Evolutionary conservation across 139 green algal species (phyloP), one percentile per base, ranked within the genome.

Genomic region (Desmodesmus armatus): DNA sequence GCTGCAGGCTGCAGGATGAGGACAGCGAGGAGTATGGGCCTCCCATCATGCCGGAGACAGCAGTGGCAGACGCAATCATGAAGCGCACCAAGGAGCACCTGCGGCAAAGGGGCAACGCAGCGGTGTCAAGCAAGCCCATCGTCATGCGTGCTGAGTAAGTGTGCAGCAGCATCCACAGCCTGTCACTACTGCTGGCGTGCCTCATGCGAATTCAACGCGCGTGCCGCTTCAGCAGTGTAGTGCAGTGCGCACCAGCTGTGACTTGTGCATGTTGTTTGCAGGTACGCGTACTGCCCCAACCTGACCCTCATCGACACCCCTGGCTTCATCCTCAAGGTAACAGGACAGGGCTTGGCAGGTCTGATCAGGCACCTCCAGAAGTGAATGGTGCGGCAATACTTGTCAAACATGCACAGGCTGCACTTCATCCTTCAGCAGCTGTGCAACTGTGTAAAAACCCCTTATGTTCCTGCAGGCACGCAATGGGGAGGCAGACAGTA

Each of bases 251-350:
- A n/a, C n/a, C n/a, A n/a, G n/a, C 6, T 35, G n/a, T 69, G 4
- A 13, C 1, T 27, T 69, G 60, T 37, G 3, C 3, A 5, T 13
- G 31, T 25, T 35, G 17, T 31, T 17, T 43, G 65, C 80, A 86
- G 80, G 87, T 96, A 96, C 88, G 94, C 93, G 5, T 98, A 95
- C 91, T 99, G 96, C 87, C 96, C 96, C 60, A 99, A 99, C 89
- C 91, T 99, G 9, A 98, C 96, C 65, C 98, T 99, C 91, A 99
- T 99, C 77, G 96, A 99, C 85, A 99, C 96, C 0, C 96, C 96
- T 29, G 94, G 95, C 65, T 91, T 99, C 51, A 99, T 99, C 79
- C 67, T 86, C 5, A 86, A 86, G 80, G 80, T 80, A 15, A 13
- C 75, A 49, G 29, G 19, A 63, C 35, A 35, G 6, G 9, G 72